Evolutionary conservation across 1,284 basidiomycete species (phyloP).

Genomic region (Microbotryum violaceum): DNA sequence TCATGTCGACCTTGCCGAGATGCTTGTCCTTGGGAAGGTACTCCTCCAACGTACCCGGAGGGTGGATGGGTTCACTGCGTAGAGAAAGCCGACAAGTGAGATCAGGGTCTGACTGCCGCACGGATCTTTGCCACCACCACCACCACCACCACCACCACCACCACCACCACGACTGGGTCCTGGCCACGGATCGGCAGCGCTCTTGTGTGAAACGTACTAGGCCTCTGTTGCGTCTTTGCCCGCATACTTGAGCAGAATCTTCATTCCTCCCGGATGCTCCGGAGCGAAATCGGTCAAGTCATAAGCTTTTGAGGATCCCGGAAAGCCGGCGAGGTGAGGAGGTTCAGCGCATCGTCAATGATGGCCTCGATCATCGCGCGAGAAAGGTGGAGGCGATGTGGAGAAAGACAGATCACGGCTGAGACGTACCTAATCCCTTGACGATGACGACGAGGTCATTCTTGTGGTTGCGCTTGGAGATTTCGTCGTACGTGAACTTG

Average conservation of each 20-base stretch:
- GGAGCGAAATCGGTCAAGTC: conserved; percentile 36
- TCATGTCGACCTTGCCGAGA: conserved; percentile 60
- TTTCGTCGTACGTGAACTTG: conserved; percentile 45
- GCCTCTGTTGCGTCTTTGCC: conserved; percentile 62
- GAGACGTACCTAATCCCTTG: background rate
- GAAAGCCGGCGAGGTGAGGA: conserved; percentile 10
- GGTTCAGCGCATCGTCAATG: background rate
- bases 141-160: too few species aligned
- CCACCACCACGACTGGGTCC: too few species aligned
- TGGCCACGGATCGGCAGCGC: conserved; percentile 55
- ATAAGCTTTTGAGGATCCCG: background rate
- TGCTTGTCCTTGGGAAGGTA: conserved; percentile 70
- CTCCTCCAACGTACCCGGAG: conserved; percentile 70
- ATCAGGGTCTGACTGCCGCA: conserved; percentile 10
- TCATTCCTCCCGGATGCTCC: conserved; percentile 69
- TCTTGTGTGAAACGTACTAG: conserved; percentile 26
- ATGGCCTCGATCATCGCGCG: too few species aligned
- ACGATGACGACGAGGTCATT: conserved; percentile 84
- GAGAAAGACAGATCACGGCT: background rate
- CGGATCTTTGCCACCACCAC: too few species aligned
- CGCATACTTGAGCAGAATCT: conserved; percentile 68
- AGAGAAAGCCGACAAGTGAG: background rate
- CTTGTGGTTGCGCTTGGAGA: conserved; percentile 59
- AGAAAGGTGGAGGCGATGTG: too few species aligned
- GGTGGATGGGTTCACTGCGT: conserved; percentile 58